phyloP scores from a whole-genome alignment of 768 basidiomycete species.

The Boletus coccyginus region DNA sequence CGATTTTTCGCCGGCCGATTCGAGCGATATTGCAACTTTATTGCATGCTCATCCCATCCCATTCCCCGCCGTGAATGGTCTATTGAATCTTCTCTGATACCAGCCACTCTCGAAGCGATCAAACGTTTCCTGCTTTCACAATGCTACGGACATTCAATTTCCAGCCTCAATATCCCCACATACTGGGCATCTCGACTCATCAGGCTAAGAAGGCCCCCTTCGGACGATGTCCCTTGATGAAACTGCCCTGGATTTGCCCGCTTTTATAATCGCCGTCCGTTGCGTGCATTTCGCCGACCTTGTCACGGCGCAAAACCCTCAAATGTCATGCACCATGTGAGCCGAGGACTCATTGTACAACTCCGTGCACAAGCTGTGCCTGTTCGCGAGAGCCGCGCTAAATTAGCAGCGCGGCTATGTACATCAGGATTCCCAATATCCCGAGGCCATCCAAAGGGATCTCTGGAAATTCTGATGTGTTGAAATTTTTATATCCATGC shows the following conservation, averaged over 20 bases:
- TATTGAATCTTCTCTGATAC: neutral
- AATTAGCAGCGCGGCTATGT: neutral
- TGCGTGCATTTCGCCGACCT: neutral
- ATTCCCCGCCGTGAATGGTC: neutral
- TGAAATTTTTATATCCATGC: too few species aligned
- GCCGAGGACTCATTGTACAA: neutral
- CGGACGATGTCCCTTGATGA: neutral
- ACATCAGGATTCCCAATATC: too few species aligned
- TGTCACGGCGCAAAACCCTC: neutral
- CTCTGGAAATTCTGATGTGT: too few species aligned
- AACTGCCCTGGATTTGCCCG: neutral
- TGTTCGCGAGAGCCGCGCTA: neutral
- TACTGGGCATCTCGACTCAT: too few species aligned
- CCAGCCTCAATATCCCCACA: neutral
- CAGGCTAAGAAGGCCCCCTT: neutral
- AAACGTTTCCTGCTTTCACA: neutral
- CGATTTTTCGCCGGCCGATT: neutral
- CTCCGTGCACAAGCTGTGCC: neutral
- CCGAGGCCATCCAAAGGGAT: too few species aligned
- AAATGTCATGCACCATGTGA: constrained; percentile 2
- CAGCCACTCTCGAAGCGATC: neutral
- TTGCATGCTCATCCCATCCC: neutral
- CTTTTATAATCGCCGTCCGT: neutral
- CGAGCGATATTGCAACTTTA: neutral
- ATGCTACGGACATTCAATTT: neutral